A percentile compares a stretch with the other conserved stretches of the same genome.
Evolutionary conservation across 106 monocot species (phyloP).

Genomic region (Dendrobium officinale): DNA sequence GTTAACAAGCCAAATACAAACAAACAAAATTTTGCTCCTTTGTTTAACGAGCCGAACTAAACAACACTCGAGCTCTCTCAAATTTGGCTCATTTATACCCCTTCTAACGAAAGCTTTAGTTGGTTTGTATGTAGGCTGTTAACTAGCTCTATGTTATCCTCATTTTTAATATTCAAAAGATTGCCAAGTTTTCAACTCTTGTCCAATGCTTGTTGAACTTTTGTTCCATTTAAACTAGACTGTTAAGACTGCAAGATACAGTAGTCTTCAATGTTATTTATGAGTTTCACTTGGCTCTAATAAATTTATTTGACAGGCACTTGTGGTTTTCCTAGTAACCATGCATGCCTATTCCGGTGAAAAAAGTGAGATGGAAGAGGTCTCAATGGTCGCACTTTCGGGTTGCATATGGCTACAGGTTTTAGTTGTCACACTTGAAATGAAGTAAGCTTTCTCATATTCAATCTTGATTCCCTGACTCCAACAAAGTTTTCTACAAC

Average conservation of each 20-base stretch:
- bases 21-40: too few species aligned
- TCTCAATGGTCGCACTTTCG: conserved; percentile 97
- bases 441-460: conserved; percentile 44
- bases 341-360: conserved; percentile 72
- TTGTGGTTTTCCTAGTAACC: conserved; percentile 69
- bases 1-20: too few species aligned
- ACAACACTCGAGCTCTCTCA: too few species aligned
- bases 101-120: too few species aligned
- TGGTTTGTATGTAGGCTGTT: too few species aligned
- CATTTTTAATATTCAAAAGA: too few species aligned
- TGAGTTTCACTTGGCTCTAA: not conserved
- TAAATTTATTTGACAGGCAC: conserved; percentile 44
- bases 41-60: too few species aligned
- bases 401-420: conserved; percentile 97
- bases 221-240: not conserved
- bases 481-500: not conserved
- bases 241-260: not conserved
- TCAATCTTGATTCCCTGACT: not conserved
- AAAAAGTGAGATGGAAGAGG: conserved; percentile 91
- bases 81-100: too few species aligned
- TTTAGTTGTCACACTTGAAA: conserved; percentile 81
- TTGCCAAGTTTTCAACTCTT: not conserved
- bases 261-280: not conserved
- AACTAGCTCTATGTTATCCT: too few species aligned
- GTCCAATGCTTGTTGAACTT: not conserved